Evolutionary conservation across 345 rosid genomes (phyloP).

Genomic region (Rhodamnia rubescens): DNA sequence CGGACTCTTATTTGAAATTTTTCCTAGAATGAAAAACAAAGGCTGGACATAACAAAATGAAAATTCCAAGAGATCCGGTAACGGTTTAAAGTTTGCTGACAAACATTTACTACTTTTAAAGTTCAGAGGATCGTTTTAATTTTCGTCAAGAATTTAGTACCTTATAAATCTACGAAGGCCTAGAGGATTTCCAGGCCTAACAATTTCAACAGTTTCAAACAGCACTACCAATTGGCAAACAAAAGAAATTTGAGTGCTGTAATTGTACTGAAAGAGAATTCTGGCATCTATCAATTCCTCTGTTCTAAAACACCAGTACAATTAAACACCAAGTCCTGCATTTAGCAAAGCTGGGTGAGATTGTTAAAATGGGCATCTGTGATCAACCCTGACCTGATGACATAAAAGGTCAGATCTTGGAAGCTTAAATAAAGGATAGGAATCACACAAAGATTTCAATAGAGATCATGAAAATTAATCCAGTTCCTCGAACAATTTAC

Average conservation of each 20-base stretch:
- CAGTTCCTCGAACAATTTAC: not conserved
- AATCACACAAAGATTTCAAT: not conserved
- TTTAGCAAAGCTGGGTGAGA: not conserved
- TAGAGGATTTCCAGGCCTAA: not conserved
- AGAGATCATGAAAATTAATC: not conserved
- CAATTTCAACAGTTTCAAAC: not conserved
- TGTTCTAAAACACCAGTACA: not conserved
- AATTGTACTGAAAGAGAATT: not conserved
- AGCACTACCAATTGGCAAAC: not conserved
- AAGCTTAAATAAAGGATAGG: not conserved
- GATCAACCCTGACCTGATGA: not conserved
- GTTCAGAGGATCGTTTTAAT: not conserved
- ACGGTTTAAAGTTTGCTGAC: not conserved
- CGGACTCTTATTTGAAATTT: no score
- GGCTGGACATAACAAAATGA: not conserved
- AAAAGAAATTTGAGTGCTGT: not conserved
- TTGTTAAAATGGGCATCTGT: not conserved
- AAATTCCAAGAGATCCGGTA: not conserved
- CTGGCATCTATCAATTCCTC: not conserved
- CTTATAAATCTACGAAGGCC: not conserved
- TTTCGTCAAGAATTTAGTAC: not conserved
- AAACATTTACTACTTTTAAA: not conserved
- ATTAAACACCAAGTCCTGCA: not conserved
- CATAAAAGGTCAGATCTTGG: not conserved
- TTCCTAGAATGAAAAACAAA: not conserved